Evolutionary conservation across 2,329 filamentous ascomycete species (phyloP), one percentile per base, ranked within the genome.

Genomic region (Fusarium napiforme): DNA sequence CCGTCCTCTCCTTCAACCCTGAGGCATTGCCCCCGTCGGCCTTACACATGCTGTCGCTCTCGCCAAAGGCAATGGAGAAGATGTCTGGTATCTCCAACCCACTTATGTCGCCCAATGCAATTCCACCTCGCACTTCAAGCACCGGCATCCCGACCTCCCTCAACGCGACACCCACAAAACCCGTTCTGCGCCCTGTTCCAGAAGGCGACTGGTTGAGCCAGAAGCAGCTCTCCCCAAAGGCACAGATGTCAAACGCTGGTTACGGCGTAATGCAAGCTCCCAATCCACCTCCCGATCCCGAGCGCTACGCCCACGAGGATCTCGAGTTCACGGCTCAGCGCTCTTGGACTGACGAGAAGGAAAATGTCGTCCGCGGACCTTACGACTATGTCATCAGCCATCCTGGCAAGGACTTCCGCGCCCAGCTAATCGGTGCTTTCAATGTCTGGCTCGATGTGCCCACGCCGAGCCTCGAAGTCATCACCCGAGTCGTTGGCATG

Each of bases 341-440:
- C 66, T 85, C 87, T 23, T 96, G 93, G 93, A 90, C 89, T 11
- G 82, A 86, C 4, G 89, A 93, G 77, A 96, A 96, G 84, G 93
- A 96, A 81, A 90, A 89, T 80, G 91, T 96, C 69, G 85, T 97
- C 60, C 85, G 91, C 53, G 94, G 91, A 0, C 94, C 94, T 2
- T 97, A 91, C 78, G 92, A 96, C 79, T 97, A 97, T 81, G 87
- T 96, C 70, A 88, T 91, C 77, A 88, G 89, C 49, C 92, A 95
- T 72, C 93, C 93, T 0, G 94, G 94, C 73, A 96, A 97, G 83
- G 93, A 96, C 82, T 93, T 97, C 79, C 91, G 95, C 74, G 88
- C 91, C 50, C 92, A 93, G 83, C 87, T 96, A 77, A 94, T 97
- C 78, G 88, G 87, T 47, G 92, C 93, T 47, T 97, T 97, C 86